phyloP scores from a whole-genome alignment of 352 stramenopile genomes.

The Globisporangium sylvaticum region DNA sequence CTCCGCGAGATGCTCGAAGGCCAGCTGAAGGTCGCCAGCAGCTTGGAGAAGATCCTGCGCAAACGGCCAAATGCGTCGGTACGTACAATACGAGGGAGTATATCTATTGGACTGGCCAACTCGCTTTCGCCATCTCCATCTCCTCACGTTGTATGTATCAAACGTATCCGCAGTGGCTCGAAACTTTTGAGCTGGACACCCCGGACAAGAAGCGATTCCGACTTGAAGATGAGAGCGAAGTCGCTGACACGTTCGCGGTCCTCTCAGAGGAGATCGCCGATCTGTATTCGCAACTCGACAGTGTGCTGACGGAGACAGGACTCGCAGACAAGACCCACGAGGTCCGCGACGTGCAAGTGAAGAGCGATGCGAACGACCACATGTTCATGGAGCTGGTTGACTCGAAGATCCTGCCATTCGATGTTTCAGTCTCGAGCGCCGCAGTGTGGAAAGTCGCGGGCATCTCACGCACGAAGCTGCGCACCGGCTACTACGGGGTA shows the following conservation, averaged over 20 bases:
- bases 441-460: slow-evolving; percentile 27
- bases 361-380: slow-evolving; percentile 4
- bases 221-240: background rate
- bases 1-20: slow-evolving; percentile 5
- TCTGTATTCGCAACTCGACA: slow-evolving; percentile 4
- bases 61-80: background rate
- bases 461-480: background rate
- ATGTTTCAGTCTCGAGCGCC: slow-evolving; percentile 27
- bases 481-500: slow-evolving; percentile 1
- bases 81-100: background rate
- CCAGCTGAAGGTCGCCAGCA: background rate
- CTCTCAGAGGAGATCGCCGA: background rate
- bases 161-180: background rate
- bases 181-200: background rate
- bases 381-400: slow-evolving; percentile 35
- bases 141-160: background rate
- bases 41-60: background rate
- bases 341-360: background rate
- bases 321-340: background rate
- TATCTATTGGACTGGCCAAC: background rate
- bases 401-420: slow-evolving; percentile 44
- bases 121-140: background rate
- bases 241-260: background rate
- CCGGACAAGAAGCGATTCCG: background rate
- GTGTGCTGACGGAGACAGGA: background rate